phyloP scores from a whole-genome alignment of 2,329 filamentous ascomycete species.

The Chaetomium olivaceum region DNA sequence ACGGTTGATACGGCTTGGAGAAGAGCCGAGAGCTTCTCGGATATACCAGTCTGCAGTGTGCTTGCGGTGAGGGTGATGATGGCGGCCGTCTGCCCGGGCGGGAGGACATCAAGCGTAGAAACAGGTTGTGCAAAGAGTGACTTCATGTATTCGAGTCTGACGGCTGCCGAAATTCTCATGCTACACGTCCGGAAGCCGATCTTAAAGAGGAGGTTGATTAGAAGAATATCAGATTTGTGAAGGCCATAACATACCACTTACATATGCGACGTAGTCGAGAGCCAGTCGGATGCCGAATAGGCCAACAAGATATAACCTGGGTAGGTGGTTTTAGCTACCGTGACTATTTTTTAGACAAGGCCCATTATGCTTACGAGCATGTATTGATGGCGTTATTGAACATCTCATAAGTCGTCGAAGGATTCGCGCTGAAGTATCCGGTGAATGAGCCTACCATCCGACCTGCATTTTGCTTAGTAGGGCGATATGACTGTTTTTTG shows the following conservation, averaged over 20 bases:
- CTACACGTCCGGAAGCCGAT: slow-evolving; percentile 60
- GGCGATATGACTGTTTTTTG: slow-evolving; percentile 17
- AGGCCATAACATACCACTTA: slow-evolving; percentile 24
- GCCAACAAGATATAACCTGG: slow-evolving; percentile 65
- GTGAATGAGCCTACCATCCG: slow-evolving; percentile 39
- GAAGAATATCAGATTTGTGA: slow-evolving; percentile 3
- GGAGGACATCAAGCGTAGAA: slow-evolving; percentile 64
- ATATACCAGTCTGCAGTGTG: slow-evolving; percentile 61
- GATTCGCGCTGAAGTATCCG: slow-evolving; percentile 34
- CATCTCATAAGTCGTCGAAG: slow-evolving; percentile 33
- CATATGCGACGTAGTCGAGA: slow-evolving; percentile 54
- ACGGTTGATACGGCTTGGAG: slow-evolving; percentile 58
- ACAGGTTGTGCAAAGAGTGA: slow-evolving; percentile 65
- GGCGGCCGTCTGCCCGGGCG: slow-evolving; percentile 59
- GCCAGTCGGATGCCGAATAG: slow-evolving; percentile 67
- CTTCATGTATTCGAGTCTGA: slow-evolving; percentile 64
- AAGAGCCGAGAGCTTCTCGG: slow-evolving; percentile 59
- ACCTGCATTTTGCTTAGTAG: slow-evolving; percentile 27
- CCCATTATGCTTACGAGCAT: slow-evolving; percentile 39
- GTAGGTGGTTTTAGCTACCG: slow-evolving; percentile 22
- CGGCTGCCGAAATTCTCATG: slow-evolving; percentile 59
- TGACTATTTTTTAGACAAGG: not conserved
- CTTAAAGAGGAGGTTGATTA: slow-evolving; percentile 32
- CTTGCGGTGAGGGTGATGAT: slow-evolving; percentile 66
- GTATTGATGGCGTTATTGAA: slow-evolving; percentile 35